Evolutionary conservation across 768 basidiomycete genomes (phyloP), one percentile per base, ranked within the genome.

Genomic region (Ramaria sp.): DNA sequence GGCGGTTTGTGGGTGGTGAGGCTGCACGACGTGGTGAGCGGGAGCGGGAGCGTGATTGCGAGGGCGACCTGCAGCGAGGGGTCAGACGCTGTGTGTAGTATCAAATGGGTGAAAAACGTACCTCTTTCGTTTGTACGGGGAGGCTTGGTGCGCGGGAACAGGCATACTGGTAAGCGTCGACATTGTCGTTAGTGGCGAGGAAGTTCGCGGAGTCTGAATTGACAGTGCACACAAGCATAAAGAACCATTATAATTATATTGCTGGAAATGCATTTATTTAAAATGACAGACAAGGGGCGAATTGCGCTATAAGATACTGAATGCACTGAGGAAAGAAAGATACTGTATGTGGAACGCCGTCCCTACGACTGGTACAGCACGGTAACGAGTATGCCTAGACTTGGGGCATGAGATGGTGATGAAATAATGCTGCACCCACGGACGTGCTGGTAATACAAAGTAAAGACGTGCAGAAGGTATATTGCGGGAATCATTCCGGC

Each of bases 1-100:
- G 61, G 27, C 70, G 65, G 27, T 64, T 65, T 10, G 63, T 54
- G 0, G 70, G 69, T 38, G 70, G 69, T 2, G 70, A 70, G 11
- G 63, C 37, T 4, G 68, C 65, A 10, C 69, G 64, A 31, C 63
- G 61, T 19, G 69, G 68, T 22, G 51, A 50, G 24, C 65, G 64
- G 11, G 70, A 69, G 4, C 59, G 61, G 11, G 69, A 70, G 33
- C 20, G 39, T 10, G 53, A 55, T 45, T 24, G 37, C 11, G 46
- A 57, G 7, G 51, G 31, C 33, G 47, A 54, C 33, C 54, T 54
- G 37, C 5, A 11, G 34, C 31, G 13, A 24, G 19, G 34, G 34
- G 1, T 37, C 13, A 37, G 34, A 37, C 13, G 13, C 34, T 10
- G 34, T 4, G 42, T 43, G 42, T 22, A 20, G 48, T 49, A 5